Evolutionary conservation across 495 filamentous ascomycete genomes (phyloP).

Genomic region (Neurospora sp.): DNA sequence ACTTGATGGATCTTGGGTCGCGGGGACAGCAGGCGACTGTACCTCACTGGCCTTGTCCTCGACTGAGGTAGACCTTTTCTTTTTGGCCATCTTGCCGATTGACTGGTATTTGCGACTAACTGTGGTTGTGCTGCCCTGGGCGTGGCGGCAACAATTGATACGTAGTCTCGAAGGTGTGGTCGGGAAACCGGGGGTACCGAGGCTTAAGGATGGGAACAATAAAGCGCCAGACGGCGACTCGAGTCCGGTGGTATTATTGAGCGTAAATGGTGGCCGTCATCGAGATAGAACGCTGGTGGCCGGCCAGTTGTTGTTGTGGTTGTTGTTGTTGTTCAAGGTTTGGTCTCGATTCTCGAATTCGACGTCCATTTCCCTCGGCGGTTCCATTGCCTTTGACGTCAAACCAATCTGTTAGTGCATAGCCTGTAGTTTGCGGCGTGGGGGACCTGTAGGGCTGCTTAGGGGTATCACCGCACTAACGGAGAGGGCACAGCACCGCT

Average conservation of each 20-base stretch:
- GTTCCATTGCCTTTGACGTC: not conserved
- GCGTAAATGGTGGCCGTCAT: not conserved
- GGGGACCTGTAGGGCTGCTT: not conserved
- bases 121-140: too few relatives aligned
- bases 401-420: not conserved
- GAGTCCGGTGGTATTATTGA: not conserved
- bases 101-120: not conserved
- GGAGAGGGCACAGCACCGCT: not conserved
- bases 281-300: not conserved
- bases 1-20: not conserved
- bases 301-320: not conserved
- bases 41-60: slow-evolving; percentile 2
- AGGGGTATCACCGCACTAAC: not conserved
- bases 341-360: not conserved
- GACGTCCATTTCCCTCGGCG: not conserved
- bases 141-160: too few relatives aligned
- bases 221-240: not conserved
- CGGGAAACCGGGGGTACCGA: not conserved
- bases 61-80: slow-evolving; percentile 4
- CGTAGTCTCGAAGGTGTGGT: not conserved
- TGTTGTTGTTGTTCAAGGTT: not conserved
- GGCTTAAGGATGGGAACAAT: not conserved
- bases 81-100: slow-evolving; percentile 7
- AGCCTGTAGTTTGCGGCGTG: not conserved
- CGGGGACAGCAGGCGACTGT: not conserved